Conservation (phyloP, 2,329 filamentous ascomycete genomes). For the Pestalotiopsis fici region DNA sequence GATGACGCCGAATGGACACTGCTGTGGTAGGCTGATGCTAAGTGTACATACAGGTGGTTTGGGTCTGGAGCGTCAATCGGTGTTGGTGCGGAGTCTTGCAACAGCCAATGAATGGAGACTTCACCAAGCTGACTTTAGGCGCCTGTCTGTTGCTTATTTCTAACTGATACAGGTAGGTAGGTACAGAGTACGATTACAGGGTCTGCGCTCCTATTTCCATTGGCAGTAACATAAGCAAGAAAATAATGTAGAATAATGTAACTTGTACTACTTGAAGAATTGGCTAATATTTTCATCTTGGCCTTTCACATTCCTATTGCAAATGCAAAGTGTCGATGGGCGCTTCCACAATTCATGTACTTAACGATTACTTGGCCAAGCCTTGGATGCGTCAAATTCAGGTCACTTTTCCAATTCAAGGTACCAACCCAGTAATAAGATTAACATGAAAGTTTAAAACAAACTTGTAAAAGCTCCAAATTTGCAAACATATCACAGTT, state of each 20-base stretch:
- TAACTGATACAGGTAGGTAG: not conserved
- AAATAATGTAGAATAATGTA: not conserved
- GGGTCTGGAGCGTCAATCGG: not conserved
- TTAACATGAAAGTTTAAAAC: too few species aligned
- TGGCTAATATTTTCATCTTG: too few species aligned
- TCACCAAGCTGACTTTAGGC: not conserved
- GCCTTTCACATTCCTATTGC: too few species aligned
- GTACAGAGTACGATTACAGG: not conserved
- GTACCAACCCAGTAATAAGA: too few species aligned
- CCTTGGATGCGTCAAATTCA: too few species aligned
- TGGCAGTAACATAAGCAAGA: not conserved
- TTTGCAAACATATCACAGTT: too few species aligned
- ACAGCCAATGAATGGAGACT: not conserved
- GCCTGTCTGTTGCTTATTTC: not conserved
- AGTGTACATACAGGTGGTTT: not conserved
- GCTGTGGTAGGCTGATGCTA: not conserved
- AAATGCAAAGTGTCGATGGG: too few species aligned
- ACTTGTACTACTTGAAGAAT: not conserved
- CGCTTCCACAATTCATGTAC: too few species aligned
- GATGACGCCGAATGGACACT: not conserved
- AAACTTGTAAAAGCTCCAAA: too few species aligned
- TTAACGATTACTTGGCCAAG: too few species aligned
- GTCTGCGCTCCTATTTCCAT: not conserved
- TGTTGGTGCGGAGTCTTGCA: not conserved
- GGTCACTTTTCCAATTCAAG: too few species aligned